phyloP scores from a whole-genome alignment of 1,139 yeast genomes.

The Protomyces gravidus region DNA sequence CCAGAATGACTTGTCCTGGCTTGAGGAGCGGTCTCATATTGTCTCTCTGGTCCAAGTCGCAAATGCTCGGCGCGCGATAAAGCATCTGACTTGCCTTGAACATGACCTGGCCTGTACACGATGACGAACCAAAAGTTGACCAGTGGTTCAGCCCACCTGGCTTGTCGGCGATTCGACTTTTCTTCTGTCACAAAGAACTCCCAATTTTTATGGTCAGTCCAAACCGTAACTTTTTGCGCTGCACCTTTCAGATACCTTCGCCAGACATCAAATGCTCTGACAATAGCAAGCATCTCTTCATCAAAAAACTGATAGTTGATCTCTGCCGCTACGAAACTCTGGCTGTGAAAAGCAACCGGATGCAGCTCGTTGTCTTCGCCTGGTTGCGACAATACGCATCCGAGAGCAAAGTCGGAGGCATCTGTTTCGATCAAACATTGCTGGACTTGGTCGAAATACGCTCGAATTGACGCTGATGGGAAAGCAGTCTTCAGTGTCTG shows the following conservation, averaged over 20 bases:
- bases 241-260: neutral
- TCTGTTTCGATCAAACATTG: conserved; percentile 12
- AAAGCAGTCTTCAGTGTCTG: neutral
- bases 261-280: neutral
- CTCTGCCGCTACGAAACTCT: conserved; percentile 8
- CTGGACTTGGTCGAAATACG: conserved; percentile 2
- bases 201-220: conserved; percentile 1
- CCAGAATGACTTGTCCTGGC: too few species aligned
- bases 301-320: conserved; percentile 11
- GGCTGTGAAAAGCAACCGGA: conserved; percentile 4
- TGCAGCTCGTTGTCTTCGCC: neutral
- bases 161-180: neutral
- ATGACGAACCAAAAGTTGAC: neutral
- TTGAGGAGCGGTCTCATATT: too few species aligned
- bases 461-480: conserved; percentile 8
- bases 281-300: conserved; percentile 5
- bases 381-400: conserved; percentile 9
- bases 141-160: conserved; percentile 4
- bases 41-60: too few species aligned
- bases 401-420: conserved; percentile 18
- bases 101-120: neutral
- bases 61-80: too few species aligned
- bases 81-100: neutral
- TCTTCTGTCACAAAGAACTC: neutral
- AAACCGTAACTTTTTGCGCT: neutral